Evolutionary conservation across 2,329 filamentous ascomycete species (phyloP), one percentile per base, ranked within the genome.

Genomic region (Paramyrothecium sp.): DNA sequence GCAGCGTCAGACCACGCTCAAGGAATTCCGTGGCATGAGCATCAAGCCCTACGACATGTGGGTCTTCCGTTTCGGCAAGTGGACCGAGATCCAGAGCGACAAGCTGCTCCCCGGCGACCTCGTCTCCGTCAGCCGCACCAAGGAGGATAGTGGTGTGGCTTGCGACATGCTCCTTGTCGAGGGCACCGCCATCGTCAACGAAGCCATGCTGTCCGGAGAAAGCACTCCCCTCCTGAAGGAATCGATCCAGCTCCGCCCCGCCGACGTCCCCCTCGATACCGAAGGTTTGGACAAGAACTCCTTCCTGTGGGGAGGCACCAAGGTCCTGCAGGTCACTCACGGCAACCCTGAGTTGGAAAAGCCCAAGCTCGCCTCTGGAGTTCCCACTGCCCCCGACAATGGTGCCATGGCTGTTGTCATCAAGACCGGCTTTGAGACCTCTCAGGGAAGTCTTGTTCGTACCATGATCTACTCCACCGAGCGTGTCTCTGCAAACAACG

Each of bases 381-480:
- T 98, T 13, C 87, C 89, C 17, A 69, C 86, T n/a, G 89, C 95
- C 38, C 95, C 96, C 0, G 95, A 99, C 73, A 91, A 95, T 67
- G 95, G 95, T 54, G 95, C 93, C 38, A 85, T 98, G 81, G 95
- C 93, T 60, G 85, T 99, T 61, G 92, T 99, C 50, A 89, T 93
- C 69, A 98, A 97, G 84, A 99, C 95, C 55, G 95, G 95, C 13
- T 99, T 99, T 69, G 96, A 99, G 77, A 99, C 95, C 12, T 98
- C 94, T 56, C 96, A 99, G 76, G 95, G 95, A 61, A 97, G 92
- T 74, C 85, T 99, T 59, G 95, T 99, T 59, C 90, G 95, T 61
- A 99, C 95, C 65, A 99, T 99, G 95, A 99, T 99, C 69, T 99
- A 97, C 79, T 97, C 96, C 1, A 99, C 95, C 2, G 95, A 99